Conservation (phyloP, 148 eudicot genomes). For the Camellia granthamiana region DNA sequence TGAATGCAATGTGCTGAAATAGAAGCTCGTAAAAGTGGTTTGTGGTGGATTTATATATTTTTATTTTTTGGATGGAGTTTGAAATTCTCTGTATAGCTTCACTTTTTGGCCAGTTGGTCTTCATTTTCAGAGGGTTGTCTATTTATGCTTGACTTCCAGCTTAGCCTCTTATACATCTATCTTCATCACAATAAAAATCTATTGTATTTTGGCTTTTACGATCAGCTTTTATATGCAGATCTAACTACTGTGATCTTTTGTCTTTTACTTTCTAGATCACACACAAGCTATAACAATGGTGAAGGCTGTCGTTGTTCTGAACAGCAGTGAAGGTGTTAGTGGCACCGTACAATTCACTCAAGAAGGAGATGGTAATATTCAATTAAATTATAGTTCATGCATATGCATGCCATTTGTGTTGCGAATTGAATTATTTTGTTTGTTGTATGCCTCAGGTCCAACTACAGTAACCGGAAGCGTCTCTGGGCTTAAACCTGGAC, state of each 20-base stretch:
- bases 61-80: background rate
- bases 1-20: background rate
- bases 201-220: background rate
- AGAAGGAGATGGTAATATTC: constrained; percentile 68
- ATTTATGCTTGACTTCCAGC: background rate
- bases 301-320: constrained; percentile 86
- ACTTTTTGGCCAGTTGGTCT: background rate
- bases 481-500: constrained; percentile 87
- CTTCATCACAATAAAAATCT: background rate
- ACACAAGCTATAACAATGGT: constrained; percentile 48
- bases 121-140: background rate
- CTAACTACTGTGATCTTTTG: background rate
- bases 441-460: constrained; percentile 48
- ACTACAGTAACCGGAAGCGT: constrained; percentile 78
- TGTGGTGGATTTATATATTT: background rate
- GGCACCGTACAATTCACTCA: constrained; percentile 77
- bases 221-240: background rate
- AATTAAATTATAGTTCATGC: background rate
- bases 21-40: background rate
- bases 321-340: constrained; percentile 62
- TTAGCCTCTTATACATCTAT: background rate
- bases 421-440: background rate
- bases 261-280: constrained; percentile 51
- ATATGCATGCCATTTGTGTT: background rate
- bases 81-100: background rate